These are phyloP conservation scores for Penicillium polonicum DNA, from an alignment of 2,329 filamentous ascomycete species.

Conservation along the genomic window DNA sequence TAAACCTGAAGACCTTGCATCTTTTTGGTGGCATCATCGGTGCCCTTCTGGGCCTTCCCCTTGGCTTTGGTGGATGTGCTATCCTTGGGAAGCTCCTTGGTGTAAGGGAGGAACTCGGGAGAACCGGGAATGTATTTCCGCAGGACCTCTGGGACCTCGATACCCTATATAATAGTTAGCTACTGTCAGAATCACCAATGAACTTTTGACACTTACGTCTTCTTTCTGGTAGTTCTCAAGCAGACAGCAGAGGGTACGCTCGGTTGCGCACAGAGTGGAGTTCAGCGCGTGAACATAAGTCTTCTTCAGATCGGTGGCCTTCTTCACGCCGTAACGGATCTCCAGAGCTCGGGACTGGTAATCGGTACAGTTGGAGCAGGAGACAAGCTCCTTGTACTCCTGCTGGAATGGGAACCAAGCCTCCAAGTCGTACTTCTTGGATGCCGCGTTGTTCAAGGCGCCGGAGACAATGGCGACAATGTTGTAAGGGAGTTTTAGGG, in stretches of 20 bases:
- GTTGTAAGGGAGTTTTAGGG: conserved; percentile 82
- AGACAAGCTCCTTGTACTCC: conserved; percentile 98
- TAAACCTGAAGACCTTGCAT: conserved; percentile 44
- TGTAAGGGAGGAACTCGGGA: conserved; percentile 84
- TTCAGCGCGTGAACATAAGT: conserved; percentile 93
- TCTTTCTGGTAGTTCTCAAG: conserved; percentile 96
- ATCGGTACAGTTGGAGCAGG: conserved; percentile 96
- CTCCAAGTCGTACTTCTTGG: conserved; percentile 95
- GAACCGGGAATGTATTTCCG: conserved; percentile 87
- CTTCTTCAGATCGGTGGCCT: conserved; percentile 79
- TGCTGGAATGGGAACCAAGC: conserved; percentile 95
- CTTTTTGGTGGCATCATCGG: conserved; percentile 41
- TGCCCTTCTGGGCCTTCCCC: conserved; percentile 32
- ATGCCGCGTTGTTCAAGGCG: conserved; percentile 81
- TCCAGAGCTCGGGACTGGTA: conserved; percentile 94
- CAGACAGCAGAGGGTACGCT: conserved; percentile 88
- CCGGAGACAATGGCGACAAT: conserved; percentile 95
- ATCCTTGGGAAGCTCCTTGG: conserved; percentile 80
- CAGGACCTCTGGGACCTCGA: conserved; percentile 77
- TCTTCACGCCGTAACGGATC: conserved; percentile 87
- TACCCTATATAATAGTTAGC: conserved; percentile 54
- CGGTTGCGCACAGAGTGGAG: conserved; percentile 84
- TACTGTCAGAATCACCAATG: neutral
- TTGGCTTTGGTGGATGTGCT: conserved; percentile 61
- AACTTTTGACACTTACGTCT: conserved; percentile 55